phyloP scores from a whole-genome alignment of 2,329 filamentous ascomycete genomes.

The Graphilbum fragrans region DNA sequence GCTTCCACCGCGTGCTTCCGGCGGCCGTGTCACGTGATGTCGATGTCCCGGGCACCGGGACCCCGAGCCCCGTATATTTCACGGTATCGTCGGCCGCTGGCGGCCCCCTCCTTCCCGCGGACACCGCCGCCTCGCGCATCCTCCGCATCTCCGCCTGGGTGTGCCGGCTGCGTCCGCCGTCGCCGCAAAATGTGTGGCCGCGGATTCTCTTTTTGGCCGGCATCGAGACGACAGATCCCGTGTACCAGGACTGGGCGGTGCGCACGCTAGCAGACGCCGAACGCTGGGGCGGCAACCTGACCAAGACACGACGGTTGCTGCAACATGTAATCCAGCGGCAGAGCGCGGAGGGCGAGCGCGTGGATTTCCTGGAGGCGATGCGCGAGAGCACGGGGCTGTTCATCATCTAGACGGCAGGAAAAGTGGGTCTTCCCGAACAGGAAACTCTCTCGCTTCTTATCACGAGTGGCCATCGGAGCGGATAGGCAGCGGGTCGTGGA shows the following conservation, averaged over 20 bases:
- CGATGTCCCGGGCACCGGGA: background rate
- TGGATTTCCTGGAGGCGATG: slow-evolving; percentile 2
- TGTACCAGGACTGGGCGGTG: slow-evolving; percentile 11
- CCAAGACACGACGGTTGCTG: slow-evolving; percentile 3
- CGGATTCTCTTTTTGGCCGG: slow-evolving; percentile 11
- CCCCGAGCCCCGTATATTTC: too few relatives aligned
- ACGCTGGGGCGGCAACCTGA: slow-evolving; percentile 3
- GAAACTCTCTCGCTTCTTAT: background rate
- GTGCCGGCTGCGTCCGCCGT: slow-evolving; percentile 1
- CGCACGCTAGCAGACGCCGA: slow-evolving; percentile 2
- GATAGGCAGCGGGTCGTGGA: background rate
- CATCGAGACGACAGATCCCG: slow-evolving; percentile 11
- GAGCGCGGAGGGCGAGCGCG: background rate
- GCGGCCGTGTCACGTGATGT: background rate
- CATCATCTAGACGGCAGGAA: slow-evolving; percentile 1
- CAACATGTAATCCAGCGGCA: slow-evolving; percentile 1
- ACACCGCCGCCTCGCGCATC: slow-evolving; percentile 2
- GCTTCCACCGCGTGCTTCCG: slow-evolving; percentile 2
- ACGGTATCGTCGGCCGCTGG: too few relatives aligned
- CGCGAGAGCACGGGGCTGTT: slow-evolving; percentile 3
- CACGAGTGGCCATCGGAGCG: background rate
- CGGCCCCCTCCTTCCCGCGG: background rate
- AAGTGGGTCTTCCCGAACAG: background rate
- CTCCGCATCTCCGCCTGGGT: slow-evolving; percentile 4
- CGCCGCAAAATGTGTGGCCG: slow-evolving; percentile 9